Percentiles rank a stretch among this genome's conserved stretches.
These are phyloP conservation scores for Penicillium sp. DNA, from an alignment of 2,329 filamentous ascomycete species.

Conservation along the genomic window DNA sequence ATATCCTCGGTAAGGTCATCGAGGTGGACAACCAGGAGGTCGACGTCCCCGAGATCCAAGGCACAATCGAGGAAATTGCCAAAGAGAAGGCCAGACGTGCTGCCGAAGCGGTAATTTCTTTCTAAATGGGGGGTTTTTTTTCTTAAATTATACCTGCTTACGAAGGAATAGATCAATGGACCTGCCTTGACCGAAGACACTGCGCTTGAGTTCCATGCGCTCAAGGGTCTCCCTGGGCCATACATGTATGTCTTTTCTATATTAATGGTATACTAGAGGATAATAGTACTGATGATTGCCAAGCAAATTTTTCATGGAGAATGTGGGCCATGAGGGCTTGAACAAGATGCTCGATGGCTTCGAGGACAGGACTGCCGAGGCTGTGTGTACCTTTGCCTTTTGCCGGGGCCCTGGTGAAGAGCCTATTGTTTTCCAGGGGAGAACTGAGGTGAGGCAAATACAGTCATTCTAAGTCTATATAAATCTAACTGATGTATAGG, in stretches of 20 bases:
- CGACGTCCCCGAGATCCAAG: slow-evolving; percentile 87
- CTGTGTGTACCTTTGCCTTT: slow-evolving; percentile 95
- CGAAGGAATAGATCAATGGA: slow-evolving; percentile 62
- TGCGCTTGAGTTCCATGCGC: slow-evolving; percentile 84
- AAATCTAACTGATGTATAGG: slow-evolving; percentile 41
- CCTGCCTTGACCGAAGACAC: slow-evolving; percentile 96
- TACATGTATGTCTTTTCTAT: slow-evolving; percentile 71
- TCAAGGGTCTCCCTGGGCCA: slow-evolving; percentile 86
- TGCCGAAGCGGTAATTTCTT: slow-evolving; percentile 64
- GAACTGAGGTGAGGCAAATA: slow-evolving; percentile 64
- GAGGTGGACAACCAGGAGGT: slow-evolving; percentile 70
- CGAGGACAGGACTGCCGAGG: slow-evolving; percentile 84
- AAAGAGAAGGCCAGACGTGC: slow-evolving; percentile 81
- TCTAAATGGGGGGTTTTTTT: background rate
- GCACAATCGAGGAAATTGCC: slow-evolving; percentile 87
- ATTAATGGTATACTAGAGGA: slow-evolving; percentile 1
- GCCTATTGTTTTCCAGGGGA: slow-evolving; percentile 85
- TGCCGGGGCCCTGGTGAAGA: slow-evolving; percentile 79
- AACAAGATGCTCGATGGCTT: slow-evolving; percentile 89
- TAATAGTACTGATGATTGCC: background rate
- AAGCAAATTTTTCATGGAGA: slow-evolving; percentile 91
- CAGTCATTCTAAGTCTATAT: background rate
- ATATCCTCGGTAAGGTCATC: slow-evolving; percentile 74
- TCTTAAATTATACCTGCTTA: slow-evolving; percentile 1
- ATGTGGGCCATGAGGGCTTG: slow-evolving; percentile 77